These are phyloP conservation scores for Ambrosia trifida DNA, from an alignment of 129 eudicot genomes.

Conservation along the genomic window DNA sequence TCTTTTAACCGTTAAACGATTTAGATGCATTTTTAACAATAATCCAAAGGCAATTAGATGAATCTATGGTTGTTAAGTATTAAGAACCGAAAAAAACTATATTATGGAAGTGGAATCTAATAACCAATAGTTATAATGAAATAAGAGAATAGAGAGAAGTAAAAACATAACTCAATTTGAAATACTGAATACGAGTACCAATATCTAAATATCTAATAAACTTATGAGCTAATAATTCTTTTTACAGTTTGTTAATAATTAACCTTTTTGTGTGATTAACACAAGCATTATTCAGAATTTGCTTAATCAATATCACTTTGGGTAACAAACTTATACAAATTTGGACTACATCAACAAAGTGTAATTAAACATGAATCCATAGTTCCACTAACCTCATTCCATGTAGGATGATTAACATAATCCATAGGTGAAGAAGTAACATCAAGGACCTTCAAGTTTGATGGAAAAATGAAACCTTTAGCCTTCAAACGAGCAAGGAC, in stretches of 20 bases:
- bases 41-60: no score
- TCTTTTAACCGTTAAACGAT: no score
- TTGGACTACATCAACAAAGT: not conserved
- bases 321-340: conserved; percentile 5
- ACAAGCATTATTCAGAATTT: conserved; percentile 15
- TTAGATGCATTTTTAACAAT: no score
- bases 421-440: conserved; percentile 9
- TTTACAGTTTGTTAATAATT: conserved; percentile 8
- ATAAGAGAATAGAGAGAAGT: not conserved
- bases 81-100: no score
- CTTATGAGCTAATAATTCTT: not conserved
- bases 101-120: no score
- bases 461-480: conserved; percentile 22
- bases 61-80: no score
- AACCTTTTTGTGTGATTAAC: not conserved
- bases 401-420: not conserved
- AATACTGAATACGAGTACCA: no score
- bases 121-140: no score
- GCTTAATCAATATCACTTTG: conserved; percentile 11
- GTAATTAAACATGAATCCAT: conserved; percentile 11
- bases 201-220: conserved; percentile 8
- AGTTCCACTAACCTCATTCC: conserved; percentile 16
- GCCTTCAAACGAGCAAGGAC: conserved; percentile 29
- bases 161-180: no score
- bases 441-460: conserved; percentile 23